Evolutionary conservation across 2,329 filamentous ascomycete genomes (phyloP), one percentile per base, ranked within the genome.

Genomic region (Sporothrix protearum): DNA sequence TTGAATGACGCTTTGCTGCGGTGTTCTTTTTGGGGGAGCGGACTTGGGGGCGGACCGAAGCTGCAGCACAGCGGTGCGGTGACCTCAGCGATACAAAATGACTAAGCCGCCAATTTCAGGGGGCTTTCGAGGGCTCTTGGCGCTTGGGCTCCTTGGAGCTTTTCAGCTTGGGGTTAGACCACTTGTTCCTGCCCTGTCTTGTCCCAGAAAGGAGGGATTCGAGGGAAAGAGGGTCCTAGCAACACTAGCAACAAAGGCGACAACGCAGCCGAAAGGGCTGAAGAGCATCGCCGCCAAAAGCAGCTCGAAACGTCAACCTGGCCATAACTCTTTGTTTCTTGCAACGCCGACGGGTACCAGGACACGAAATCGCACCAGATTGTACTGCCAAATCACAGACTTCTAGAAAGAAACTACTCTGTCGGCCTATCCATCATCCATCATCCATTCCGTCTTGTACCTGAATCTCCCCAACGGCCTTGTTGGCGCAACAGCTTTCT

Each of bases 231-330:
- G 36, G 53, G 53, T 61, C 68, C 68, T 59, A 68, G 70, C 70
- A 63, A 71, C 70, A 36, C n/a, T n/a, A n/a, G n/a, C n/a, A n/a
- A n/a, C n/a, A n/a, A n/a, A 57, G 49, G 22, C 69, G 36, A 49
- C 49, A 67, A 67, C 51, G 22, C 19, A 30, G 42, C 14, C 42
- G 14, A 19, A 47, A 47, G 39, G 55, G 68, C 68, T 69, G 68
- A 61, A 19, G 19, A 61, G 10, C 36, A 69, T 67, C 67, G 67
- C 67, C 59, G 67, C 70, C 55, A 72, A 69, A 68, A 49, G 66
- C 47, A 53, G 9, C 51, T 55, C 51, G 4, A 10, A 25, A 19
- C 12, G 30, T 36, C 53, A 63, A 71, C 39, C 71, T 72, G 67
- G 57, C 71, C 71, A 69, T 16, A 72, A 39, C n/a, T 9, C 28